A percentile compares a stretch with the other conserved stretches of the same genome.
Evolutionary conservation across 1,284 basidiomycete species (phyloP).

Genomic region (Schizopora paradoxa): DNA sequence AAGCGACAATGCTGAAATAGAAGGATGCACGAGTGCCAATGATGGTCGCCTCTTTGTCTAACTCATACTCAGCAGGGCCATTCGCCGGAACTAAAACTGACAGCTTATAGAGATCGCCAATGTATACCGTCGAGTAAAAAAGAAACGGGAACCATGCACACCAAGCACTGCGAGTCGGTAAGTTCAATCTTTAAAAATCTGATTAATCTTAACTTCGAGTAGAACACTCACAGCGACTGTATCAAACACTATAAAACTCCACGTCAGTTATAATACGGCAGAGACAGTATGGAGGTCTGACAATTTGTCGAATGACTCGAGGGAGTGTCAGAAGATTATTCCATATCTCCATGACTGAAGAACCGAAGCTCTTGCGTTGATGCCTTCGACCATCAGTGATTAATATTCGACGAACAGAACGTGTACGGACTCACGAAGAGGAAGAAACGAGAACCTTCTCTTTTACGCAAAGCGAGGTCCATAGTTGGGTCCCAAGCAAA

Average conservation of each 20-base stretch:
- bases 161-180: slow-evolving; percentile 49
- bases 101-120: slow-evolving; percentile 78
- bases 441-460: slow-evolving; percentile 69
- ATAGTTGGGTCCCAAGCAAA: slow-evolving; percentile 35
- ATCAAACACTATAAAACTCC: slow-evolving; percentile 50
- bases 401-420: slow-evolving; percentile 19
- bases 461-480: slow-evolving; percentile 45
- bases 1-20: slow-evolving; percentile 66
- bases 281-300: slow-evolving; percentile 36
- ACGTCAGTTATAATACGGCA: slow-evolving; percentile 10
- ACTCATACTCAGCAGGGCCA: slow-evolving; percentile 28
- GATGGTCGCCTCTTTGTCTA: slow-evolving; percentile 69
- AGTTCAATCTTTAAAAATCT: background rate
- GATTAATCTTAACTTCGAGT: slow-evolving; percentile 3
- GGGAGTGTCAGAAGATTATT: slow-evolving; percentile 66
- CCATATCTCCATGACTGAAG: slow-evolving; percentile 72
- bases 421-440: slow-evolving; percentile 30
- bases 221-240: slow-evolving; percentile 77
- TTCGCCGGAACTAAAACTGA: slow-evolving; percentile 33
- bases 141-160: slow-evolving; percentile 87
- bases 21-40: slow-evolving; percentile 83
- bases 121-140: slow-evolving; percentile 84
- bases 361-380: slow-evolving; percentile 49
- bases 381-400: slow-evolving; percentile 30
- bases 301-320: slow-evolving; percentile 72